phyloP scores from a whole-genome alignment of 2,329 filamentous ascomycete genomes.

The Neofusicoccum sp. region DNA sequence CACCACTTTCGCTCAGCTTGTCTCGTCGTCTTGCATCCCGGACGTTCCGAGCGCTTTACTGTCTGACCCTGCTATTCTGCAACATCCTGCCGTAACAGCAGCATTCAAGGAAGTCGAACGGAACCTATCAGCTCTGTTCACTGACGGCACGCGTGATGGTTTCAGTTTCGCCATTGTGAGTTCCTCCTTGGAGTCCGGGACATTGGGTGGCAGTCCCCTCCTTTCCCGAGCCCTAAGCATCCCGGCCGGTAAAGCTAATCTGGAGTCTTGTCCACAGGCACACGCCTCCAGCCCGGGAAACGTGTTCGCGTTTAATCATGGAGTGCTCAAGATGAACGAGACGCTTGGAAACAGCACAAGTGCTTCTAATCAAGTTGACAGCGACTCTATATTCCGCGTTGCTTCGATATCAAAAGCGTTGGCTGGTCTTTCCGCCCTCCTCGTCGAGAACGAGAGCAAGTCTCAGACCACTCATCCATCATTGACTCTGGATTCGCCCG shows the following conservation, averaged over 20 bases:
- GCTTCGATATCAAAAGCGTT: constrained; percentile 32
- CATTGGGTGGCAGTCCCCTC: no score
- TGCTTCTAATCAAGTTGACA: constrained; percentile 21
- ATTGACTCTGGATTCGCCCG: constrained; percentile 27
- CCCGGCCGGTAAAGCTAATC: background rate
- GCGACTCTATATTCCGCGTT: constrained; percentile 32
- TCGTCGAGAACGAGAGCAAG: constrained; percentile 23
- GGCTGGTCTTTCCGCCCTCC: constrained; percentile 27
- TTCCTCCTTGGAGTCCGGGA: background rate
- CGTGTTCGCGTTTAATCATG: constrained; percentile 30
- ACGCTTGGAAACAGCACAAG: constrained; percentile 13
- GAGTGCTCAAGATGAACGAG: constrained; percentile 32
- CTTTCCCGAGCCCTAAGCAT: no score
- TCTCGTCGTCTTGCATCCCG: constrained; percentile 26
- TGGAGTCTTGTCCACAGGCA: constrained; percentile 21
- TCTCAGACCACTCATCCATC: constrained; percentile 3
- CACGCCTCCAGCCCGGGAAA: constrained; percentile 27
- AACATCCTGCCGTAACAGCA: constrained; percentile 25
- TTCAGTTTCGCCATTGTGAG: constrained; percentile 32
- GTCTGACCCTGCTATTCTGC: constrained; percentile 22
- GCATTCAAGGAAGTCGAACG: constrained; percentile 27
- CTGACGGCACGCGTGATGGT: constrained; percentile 29
- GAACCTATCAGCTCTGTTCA: constrained; percentile 24
- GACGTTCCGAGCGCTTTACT: constrained; percentile 27
- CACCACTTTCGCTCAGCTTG: background rate